These are phyloP conservation scores for Bryoglossum gracile DNA, from an alignment of 495 filamentous ascomycete species.

Conservation along the genomic window DNA sequence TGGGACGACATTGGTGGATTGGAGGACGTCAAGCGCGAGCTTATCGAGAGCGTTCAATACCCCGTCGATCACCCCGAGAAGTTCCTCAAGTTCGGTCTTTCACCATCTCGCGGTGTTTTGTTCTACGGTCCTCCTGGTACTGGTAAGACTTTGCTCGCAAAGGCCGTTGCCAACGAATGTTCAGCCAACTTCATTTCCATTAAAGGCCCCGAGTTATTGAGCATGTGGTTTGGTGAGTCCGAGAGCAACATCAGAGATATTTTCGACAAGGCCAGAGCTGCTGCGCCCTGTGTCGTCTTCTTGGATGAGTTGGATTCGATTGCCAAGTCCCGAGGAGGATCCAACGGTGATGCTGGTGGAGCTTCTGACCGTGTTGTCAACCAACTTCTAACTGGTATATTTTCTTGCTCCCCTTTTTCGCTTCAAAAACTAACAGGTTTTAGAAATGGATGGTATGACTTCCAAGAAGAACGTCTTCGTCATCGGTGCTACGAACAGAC, in stretches of 20 bases:
- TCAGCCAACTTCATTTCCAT: slow-evolving; percentile 99
- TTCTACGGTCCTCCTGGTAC: slow-evolving; percentile 99
- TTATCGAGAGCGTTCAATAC: slow-evolving; percentile 98
- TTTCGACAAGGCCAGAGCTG: slow-evolving; percentile 98
- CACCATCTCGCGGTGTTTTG: slow-evolving; percentile 93
- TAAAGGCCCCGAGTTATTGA: slow-evolving; percentile 95
- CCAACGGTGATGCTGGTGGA: slow-evolving; percentile 92
- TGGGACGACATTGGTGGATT: slow-evolving; percentile 99
- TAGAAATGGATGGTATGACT: slow-evolving; percentile 99
- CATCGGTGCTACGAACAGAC: slow-evolving; percentile 97
- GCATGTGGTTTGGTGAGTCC: slow-evolving; percentile 99
- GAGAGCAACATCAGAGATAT: slow-evolving; percentile 99
- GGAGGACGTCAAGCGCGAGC: slow-evolving; percentile 97
- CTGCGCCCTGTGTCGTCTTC: slow-evolving; percentile 98
- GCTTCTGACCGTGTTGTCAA: slow-evolving; percentile 99
- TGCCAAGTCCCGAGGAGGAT: slow-evolving; percentile 98
- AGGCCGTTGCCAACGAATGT: slow-evolving; percentile 98
- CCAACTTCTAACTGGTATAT: slow-evolving; percentile 92
- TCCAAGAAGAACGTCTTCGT: slow-evolving; percentile 99
- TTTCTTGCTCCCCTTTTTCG: slow-evolving; percentile 7
- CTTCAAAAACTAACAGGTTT: slow-evolving; percentile 35
- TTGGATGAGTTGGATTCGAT: slow-evolving; percentile 98
- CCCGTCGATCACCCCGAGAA: slow-evolving; percentile 99
- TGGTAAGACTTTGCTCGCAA: slow-evolving; percentile 99
- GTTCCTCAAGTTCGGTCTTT: slow-evolving; percentile 99